Conservation (phyloP, 352 stramenopile species). For the Aphanomyces stellatus region DNA sequence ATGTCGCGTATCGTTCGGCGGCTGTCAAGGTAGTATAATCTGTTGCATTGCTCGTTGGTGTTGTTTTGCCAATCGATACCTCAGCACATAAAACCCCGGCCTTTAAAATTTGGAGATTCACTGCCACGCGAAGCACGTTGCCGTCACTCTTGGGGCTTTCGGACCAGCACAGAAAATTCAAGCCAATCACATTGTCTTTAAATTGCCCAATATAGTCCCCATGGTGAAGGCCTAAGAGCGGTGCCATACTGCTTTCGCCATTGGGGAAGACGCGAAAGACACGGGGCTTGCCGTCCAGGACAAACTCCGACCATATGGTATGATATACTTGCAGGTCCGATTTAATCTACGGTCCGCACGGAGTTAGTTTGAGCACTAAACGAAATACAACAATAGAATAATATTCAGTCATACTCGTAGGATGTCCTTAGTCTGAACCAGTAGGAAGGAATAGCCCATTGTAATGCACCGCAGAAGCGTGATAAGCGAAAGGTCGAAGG, state of each 20-base stretch:
- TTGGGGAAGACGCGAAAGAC: constrained; percentile 52
- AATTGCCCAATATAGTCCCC: constrained; percentile 56
- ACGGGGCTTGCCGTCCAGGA: constrained; percentile 51
- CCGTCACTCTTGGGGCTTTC: background rate
- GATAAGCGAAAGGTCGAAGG: background rate
- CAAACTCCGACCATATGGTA: constrained; percentile 21
- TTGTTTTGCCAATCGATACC: background rate
- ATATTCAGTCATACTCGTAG: too few relatives aligned
- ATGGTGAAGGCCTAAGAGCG: constrained; percentile 26
- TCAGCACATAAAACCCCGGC: background rate
- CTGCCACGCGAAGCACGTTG: background rate
- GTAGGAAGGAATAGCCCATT: constrained; percentile 9
- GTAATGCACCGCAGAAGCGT: constrained; percentile 6
- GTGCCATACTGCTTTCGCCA: constrained; percentile 31
- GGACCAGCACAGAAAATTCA: background rate
- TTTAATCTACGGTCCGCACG: background rate
- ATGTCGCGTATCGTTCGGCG: background rate
- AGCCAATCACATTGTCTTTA: background rate
- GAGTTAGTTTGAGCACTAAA: too few relatives aligned
- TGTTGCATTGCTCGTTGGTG: background rate
- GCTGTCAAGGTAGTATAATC: background rate
- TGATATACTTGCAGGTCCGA: background rate
- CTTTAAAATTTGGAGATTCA: background rate
- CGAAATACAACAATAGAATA: background rate
- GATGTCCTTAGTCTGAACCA: background rate